Conservation (phyloP, 192 early-diverging fungal species). For the Chytriomyces sp. region DNA sequence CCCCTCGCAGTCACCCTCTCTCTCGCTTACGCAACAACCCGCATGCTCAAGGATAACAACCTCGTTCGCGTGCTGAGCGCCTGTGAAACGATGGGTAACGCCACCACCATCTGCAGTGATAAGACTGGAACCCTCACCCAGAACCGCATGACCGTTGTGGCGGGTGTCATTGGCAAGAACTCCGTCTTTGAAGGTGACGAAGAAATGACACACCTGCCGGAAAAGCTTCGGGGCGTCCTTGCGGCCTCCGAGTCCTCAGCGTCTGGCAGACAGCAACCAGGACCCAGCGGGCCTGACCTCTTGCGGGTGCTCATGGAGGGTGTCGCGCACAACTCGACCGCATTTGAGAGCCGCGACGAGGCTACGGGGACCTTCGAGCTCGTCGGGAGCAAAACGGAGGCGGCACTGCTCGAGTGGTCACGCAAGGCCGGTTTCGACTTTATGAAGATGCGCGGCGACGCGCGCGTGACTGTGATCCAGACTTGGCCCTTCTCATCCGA, state of each 20-base stretch:
- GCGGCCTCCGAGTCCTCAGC: not conserved
- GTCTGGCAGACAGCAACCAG: not conserved
- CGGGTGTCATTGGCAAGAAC: slow-evolving; percentile 74
- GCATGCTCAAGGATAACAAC: slow-evolving; percentile 98
- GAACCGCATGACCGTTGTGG: slow-evolving; percentile 96
- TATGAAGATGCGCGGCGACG: slow-evolving; percentile 58
- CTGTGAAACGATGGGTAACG: slow-evolving; percentile 98
- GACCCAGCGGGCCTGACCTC: not conserved
- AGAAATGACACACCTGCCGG: slow-evolving; percentile 11
- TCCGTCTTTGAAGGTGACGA: slow-evolving; percentile 59
- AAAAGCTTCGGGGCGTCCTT: not conserved
- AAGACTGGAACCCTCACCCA: slow-evolving; percentile 99
- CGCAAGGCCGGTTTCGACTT: slow-evolving; percentile 65
- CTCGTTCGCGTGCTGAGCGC: slow-evolving; percentile 92
- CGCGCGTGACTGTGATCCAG: slow-evolving; percentile 58
- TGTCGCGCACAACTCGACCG: slow-evolving; percentile 41
- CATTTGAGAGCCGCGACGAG: slow-evolving; percentile 17
- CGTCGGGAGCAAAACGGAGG: slow-evolving; percentile 93
- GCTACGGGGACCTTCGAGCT: slow-evolving; percentile 40
- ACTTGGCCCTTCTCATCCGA: slow-evolving; percentile 90
- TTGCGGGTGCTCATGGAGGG: slow-evolving; percentile 30
- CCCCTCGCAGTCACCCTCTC: slow-evolving; percentile 97
- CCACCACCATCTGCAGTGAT: slow-evolving; percentile 98
- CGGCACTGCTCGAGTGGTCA: slow-evolving; percentile 83
- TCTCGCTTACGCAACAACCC: slow-evolving; percentile 88